Conservation (phyloP, 306 rosid genomes). For the Dalbergia cultrata region DNA sequence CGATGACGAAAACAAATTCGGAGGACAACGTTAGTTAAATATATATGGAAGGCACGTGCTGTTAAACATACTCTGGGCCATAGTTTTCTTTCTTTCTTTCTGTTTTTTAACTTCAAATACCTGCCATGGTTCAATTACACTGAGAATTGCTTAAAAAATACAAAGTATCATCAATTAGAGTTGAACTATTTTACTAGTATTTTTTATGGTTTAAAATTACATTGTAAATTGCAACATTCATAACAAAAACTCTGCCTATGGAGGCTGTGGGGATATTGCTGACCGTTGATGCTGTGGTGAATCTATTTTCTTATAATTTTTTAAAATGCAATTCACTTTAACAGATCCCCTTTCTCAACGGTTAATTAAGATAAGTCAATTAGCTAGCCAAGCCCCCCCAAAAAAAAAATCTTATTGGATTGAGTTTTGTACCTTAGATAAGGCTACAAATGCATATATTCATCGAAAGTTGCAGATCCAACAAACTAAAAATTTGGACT, state of each 20-base stretch:
- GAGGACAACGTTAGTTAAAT: background rate
- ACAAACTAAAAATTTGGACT: background rate
- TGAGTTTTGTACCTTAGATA: background rate
- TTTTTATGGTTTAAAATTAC: too few relatives aligned
- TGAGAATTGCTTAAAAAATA: background rate
- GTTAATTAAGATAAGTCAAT: background rate
- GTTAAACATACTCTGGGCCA: background rate
- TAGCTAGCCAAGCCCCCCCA: background rate
- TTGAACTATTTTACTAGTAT: too few relatives aligned
- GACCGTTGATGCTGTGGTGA: background rate
- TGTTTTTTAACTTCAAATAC: background rate
- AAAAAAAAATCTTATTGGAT: background rate
- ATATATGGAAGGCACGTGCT: background rate
- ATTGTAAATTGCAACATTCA: too few relatives aligned
- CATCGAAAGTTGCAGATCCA: background rate
- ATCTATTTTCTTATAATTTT: too few relatives aligned
- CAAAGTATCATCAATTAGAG: background rate
- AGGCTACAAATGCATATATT: background rate
- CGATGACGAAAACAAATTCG: background rate
- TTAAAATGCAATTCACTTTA: background rate
- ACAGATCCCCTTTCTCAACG: background rate
- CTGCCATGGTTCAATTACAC: background rate
- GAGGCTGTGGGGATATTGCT: background rate
- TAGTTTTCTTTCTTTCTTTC: too few relatives aligned
- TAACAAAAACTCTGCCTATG: background rate